Percentiles rank a stretch among this genome's conserved stretches.
Conservation (phyloP, 805 yeast species). For the Starmerella etchellsii region DNA sequence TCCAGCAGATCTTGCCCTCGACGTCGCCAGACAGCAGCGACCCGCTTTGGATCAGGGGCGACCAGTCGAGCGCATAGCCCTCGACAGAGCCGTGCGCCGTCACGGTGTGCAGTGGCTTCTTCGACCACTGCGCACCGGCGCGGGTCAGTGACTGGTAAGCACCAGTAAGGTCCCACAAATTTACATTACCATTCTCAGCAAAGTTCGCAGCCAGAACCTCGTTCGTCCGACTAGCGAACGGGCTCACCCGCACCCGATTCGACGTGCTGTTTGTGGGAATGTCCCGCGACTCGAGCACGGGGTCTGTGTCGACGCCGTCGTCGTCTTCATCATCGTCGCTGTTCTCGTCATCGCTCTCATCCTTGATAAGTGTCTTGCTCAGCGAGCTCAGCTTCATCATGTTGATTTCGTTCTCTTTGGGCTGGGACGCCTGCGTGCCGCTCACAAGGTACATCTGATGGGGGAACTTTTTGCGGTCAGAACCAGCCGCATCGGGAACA, state of each 20-base stretch:
- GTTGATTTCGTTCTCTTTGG: slow-evolving; percentile 78
- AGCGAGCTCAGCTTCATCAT: slow-evolving; percentile 72
- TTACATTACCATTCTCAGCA: slow-evolving; percentile 83
- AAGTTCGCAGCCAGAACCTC: slow-evolving; percentile 79
- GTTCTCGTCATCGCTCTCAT: slow-evolving; percentile 62
- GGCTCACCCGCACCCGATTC: slow-evolving; percentile 75
- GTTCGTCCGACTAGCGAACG: slow-evolving; percentile 57
- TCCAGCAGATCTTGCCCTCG: slow-evolving; percentile 67
- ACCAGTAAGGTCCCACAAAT: slow-evolving; percentile 66
- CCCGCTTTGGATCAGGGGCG: slow-evolving; percentile 70
- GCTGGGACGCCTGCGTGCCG: slow-evolving; percentile 83
- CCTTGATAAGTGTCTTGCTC: slow-evolving; percentile 75
- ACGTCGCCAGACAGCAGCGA: slow-evolving; percentile 79
- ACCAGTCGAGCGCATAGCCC: slow-evolving; percentile 96
- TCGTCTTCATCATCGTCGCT: slow-evolving; percentile 63
- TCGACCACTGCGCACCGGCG: slow-evolving; percentile 75
- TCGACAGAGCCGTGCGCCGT: slow-evolving; percentile 86
- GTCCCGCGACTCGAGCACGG: slow-evolving; percentile 76
- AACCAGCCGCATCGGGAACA: slow-evolving; percentile 73
- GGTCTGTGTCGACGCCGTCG: slow-evolving; percentile 64
- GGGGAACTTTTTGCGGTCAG: slow-evolving; percentile 81
- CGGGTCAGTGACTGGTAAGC: slow-evolving; percentile 74
- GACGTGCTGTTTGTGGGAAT: slow-evolving; percentile 71
- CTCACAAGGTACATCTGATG: slow-evolving; percentile 75
- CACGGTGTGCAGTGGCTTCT: slow-evolving; percentile 71